A percentile compares a stretch with the other conserved stretches of the same genome.
Evolutionary conservation across 192 early-diverging fungal genomes (phyloP).

Genomic region (Rhizoclosmatium globosum): DNA sequence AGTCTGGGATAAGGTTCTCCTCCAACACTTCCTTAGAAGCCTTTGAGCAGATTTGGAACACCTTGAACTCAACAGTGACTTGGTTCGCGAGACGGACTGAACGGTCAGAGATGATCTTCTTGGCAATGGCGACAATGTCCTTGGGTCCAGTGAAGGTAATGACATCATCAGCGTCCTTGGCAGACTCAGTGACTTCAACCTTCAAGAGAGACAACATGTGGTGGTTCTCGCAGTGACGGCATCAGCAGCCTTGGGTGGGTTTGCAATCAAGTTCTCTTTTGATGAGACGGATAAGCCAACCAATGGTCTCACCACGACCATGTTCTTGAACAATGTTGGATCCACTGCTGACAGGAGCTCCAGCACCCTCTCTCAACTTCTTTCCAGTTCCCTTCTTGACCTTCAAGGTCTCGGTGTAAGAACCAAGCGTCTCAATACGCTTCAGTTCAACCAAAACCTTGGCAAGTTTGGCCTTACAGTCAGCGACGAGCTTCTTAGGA

Average conservation of each 20-base stretch:
- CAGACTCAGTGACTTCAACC: slow-evolving; percentile 43
- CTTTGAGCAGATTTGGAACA: slow-evolving; percentile 65
- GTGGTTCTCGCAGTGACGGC: slow-evolving; percentile 39
- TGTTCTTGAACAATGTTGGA: slow-evolving; percentile 30
- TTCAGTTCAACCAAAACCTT: slow-evolving; percentile 74
- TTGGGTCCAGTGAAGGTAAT: slow-evolving; percentile 60
- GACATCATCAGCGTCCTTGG: slow-evolving; percentile 40
- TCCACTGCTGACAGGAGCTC: slow-evolving; percentile 31
- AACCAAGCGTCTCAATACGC: slow-evolving; percentile 66
- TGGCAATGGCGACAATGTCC: slow-evolving; percentile 53
- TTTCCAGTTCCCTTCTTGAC: slow-evolving; percentile 56
- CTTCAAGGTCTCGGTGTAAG: slow-evolving; percentile 48
- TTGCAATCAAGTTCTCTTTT: slow-evolving; percentile 47
- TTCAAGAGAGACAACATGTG: slow-evolving; percentile 39
- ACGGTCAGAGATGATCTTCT: slow-evolving; percentile 50
- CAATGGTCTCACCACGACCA: slow-evolving; percentile 27
- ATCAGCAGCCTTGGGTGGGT: slow-evolving; percentile 21
- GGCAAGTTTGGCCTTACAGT: slow-evolving; percentile 71
- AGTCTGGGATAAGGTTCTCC: slow-evolving; percentile 46
- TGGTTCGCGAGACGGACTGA: slow-evolving; percentile 65
- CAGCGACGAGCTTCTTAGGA: slow-evolving; percentile 77
- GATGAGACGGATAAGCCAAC: slow-evolving; percentile 54
- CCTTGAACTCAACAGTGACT: slow-evolving; percentile 71
- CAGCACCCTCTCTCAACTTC: slow-evolving; percentile 38
- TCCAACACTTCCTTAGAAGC: slow-evolving; percentile 63